Evolutionary conservation across 345 rosid genomes (phyloP).

Genomic region (Viola odorata): DNA sequence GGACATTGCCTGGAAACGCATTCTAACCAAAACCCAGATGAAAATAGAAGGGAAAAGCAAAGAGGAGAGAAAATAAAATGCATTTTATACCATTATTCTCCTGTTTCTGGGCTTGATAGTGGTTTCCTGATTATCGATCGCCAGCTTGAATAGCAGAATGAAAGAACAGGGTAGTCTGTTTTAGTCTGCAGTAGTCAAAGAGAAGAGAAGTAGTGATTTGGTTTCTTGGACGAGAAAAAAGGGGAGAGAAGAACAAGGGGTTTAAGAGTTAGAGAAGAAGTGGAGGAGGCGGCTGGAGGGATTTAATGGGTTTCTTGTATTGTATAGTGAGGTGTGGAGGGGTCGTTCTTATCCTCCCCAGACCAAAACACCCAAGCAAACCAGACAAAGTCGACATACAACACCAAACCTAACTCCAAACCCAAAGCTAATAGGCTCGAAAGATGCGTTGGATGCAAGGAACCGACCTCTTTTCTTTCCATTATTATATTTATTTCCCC

Average conservation of each 20-base stretch:
- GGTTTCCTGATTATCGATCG: conserved; percentile 47
- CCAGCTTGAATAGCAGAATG: conserved; percentile 23
- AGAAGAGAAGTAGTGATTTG: neutral
- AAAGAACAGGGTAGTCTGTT: neutral
- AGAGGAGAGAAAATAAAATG: neutral
- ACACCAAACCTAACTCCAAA: conserved; percentile 31
- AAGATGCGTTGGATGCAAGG: conserved; percentile 24
- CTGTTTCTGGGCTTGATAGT: conserved; percentile 44
- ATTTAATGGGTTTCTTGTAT: conserved; percentile 7
- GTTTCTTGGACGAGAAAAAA: neutral
- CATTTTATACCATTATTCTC: conserved; percentile 47
- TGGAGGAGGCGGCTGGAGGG: conserved; percentile 22
- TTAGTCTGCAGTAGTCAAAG: neutral
- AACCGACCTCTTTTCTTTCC: conserved; percentile 11
- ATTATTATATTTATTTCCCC: neutral
- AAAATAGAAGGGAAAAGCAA: neutral
- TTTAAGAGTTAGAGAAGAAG: neutral
- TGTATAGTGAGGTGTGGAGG: neutral
- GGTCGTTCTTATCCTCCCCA: conserved; percentile 34
- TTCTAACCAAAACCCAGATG: too few relatives aligned
- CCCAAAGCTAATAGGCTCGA: conserved; percentile 14
- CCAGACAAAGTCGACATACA: conserved; percentile 18
- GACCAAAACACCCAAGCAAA: neutral
- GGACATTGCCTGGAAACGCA: too few relatives aligned
- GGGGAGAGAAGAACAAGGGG: conserved; percentile 1